phyloP scores from a whole-genome alignment of 2,329 filamentous ascomycete species.

The Chrysoporthe cubensis region DNA sequence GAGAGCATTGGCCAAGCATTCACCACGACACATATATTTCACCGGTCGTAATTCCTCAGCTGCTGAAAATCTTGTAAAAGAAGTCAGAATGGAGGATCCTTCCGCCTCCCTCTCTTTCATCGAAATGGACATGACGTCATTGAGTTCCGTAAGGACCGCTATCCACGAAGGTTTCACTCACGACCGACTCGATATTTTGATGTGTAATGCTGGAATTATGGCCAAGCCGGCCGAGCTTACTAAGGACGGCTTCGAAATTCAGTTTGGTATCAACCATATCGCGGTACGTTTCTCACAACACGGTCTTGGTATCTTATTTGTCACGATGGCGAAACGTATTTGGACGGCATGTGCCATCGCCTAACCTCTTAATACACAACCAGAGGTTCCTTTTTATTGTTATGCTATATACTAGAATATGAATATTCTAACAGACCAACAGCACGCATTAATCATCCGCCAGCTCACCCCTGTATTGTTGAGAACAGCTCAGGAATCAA shows the following conservation, averaged over 20 bases:
- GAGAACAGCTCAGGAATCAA: constrained; percentile 31
- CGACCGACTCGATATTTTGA: constrained; percentile 39
- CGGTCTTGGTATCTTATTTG: not conserved
- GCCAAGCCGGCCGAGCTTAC: constrained; percentile 39
- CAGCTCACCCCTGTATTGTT: constrained; percentile 37
- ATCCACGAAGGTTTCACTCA: constrained; percentile 4
- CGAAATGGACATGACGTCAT: constrained; percentile 39
- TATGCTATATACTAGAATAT: not conserved
- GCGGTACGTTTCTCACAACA: constrained; percentile 4
- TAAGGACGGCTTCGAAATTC: constrained; percentile 43
- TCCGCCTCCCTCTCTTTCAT: constrained; percentile 35
- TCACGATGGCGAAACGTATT: not conserved
- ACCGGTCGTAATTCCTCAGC: constrained; percentile 49
- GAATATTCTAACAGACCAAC: not conserved
- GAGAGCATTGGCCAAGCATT: constrained; percentile 14
- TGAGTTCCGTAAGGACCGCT: constrained; percentile 8
- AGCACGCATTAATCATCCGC: constrained; percentile 45
- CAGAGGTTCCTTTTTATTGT: not conserved
- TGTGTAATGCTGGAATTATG: constrained; percentile 41
- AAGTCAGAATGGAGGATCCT: constrained; percentile 37
- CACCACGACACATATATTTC: constrained; percentile 19
- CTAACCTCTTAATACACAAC: not conserved
- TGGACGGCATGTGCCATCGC: not conserved
- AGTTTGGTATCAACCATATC: constrained; percentile 47
- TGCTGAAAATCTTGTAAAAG: constrained; percentile 38